phyloP scores from a whole-genome alignment of 768 basidiomycete genomes.

The Boletus coccyginus region DNA sequence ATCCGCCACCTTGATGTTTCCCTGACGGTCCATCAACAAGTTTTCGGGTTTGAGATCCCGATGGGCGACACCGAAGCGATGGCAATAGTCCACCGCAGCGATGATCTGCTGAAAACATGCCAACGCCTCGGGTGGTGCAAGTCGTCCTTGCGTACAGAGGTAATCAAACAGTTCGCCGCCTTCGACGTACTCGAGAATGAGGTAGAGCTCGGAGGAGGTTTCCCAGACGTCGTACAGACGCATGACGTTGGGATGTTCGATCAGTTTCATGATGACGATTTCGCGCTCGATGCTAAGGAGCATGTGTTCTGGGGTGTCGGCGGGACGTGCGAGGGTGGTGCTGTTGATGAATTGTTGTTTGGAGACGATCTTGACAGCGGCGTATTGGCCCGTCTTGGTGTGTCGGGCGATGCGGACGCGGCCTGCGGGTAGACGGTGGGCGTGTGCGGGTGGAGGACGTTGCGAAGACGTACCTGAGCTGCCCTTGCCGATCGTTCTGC shows the following conservation, averaged over 20 bases:
- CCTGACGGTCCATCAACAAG: conserved; percentile 76
- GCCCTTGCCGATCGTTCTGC: conserved; percentile 80
- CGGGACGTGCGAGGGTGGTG: conserved; percentile 51
- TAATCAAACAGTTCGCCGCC: conserved; percentile 96
- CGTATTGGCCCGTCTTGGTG: conserved; percentile 82
- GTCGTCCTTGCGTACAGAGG: conserved; percentile 73
- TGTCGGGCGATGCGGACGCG: conserved; percentile 89
- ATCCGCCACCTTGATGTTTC: conserved; percentile 92
- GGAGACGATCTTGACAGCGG: conserved; percentile 92
- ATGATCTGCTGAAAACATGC: conserved; percentile 94
- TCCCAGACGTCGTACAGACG: conserved; percentile 97
- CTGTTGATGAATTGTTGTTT: conserved; percentile 67
- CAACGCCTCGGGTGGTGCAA: conserved; percentile 70
- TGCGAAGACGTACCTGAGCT: conserved; percentile 57
- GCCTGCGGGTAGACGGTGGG: conserved; percentile 43
- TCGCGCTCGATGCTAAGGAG: conserved; percentile 85
- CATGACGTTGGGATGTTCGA: conserved; percentile 94
- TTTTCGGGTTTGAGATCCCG: conserved; percentile 96
- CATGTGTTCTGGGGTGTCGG: conserved; percentile 72
- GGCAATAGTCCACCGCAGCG: conserved; percentile 86
- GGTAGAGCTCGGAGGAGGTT: conserved; percentile 81
- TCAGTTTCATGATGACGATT: conserved; percentile 96
- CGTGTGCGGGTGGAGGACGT: background rate
- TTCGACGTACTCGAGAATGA: conserved; percentile 93
- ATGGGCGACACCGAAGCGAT: conserved; percentile 92